Percentiles rank a stretch among this genome's conserved stretches.
Evolutionary conservation across 805 yeast genomes (phyloP).

Genomic region (Metschnikowia koreensis): DNA sequence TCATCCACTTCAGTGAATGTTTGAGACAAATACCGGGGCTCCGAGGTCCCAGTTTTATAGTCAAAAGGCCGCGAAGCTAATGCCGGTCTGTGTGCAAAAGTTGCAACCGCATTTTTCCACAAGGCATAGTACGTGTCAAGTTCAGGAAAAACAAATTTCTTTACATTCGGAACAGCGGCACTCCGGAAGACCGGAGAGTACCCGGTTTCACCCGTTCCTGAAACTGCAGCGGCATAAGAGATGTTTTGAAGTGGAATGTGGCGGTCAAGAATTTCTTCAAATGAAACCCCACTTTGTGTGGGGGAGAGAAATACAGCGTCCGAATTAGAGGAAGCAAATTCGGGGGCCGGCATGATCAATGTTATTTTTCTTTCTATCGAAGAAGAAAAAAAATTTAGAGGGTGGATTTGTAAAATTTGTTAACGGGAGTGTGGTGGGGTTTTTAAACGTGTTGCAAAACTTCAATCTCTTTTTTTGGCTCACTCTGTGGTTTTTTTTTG

Average conservation of each 20-base stretch:
- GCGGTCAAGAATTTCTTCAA: constrained; percentile 11
- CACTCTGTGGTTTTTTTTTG: background rate
- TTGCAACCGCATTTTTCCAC: constrained; percentile 41
- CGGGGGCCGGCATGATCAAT: background rate
- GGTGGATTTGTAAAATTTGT: background rate
- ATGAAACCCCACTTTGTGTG: constrained; percentile 9
- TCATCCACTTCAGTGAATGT: constrained; percentile 29
- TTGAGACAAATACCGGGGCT: constrained; percentile 31
- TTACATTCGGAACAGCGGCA: constrained; percentile 24
- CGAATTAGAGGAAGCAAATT: constrained; percentile 18
- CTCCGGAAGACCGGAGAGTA: constrained; percentile 54
- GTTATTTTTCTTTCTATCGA: background rate
- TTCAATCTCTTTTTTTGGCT: background rate
- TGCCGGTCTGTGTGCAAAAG: constrained; percentile 38
- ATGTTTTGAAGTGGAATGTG: constrained; percentile 19
- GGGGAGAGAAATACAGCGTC: constrained; percentile 18
- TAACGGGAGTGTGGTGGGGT: no score
- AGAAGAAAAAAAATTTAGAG: background rate
- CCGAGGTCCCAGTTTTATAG: constrained; percentile 26
- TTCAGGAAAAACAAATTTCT: constrained; percentile 42
- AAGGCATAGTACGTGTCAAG: constrained; percentile 45
- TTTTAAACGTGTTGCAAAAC: no score
- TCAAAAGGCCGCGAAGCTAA: constrained; percentile 44
- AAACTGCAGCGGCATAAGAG: constrained; percentile 26
- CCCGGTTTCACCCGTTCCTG: constrained; percentile 42